Base-by-base conservation (phyloP, 2,329 filamentous ascomycete genomes). In the Peltaster fructicola region DNA sequence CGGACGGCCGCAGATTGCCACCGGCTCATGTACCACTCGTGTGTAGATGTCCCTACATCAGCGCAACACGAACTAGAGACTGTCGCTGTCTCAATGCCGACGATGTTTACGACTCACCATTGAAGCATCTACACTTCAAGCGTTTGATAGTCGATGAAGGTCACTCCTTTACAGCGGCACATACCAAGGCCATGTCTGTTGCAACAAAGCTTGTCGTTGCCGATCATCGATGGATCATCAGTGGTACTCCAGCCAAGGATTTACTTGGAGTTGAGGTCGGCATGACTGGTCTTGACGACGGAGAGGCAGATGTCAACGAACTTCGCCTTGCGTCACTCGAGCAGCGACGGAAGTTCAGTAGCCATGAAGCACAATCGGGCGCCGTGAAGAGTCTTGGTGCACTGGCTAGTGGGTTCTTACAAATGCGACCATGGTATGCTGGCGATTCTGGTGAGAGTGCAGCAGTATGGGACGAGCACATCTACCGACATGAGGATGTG, bases 81-180 rank as follows among this genome's bases (percentile, higher is more conserved):
- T 65, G 58, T 34, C 50, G 47, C n/a, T 60, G 56, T 29, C 40
- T 57, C 4, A 43, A 39, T 6, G 36, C 44, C 2, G 46, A 54
- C 4, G 48, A 48, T 33, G 17, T 53, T 30, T 64, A 69, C 15
- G 45, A 62, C 7, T 77, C 70, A 2, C 66, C 75, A 0, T 50
- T 93, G 10, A 68, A 69, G 18, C 51, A 66, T 6, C 50, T 93
- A 3, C 81, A 80, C 38, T 92, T 85, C 63, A 73, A 92, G 39
- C 65, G 85, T 2, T 73, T 90, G 22, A 84, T 95, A 22, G 75
- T 91, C 10, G 85, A 95, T 35, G 85, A 93, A 57, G 85, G 85
- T 0, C 82, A 93, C 45, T 76, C 67, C 30, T 72, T 92, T 30
- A 79, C 80, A 0, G 74, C 77, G 17, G 66, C 65, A 1, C 63